phyloP scores from a whole-genome alignment of 2,329 filamentous ascomycete species.

The Arthrocladium fulminans region DNA sequence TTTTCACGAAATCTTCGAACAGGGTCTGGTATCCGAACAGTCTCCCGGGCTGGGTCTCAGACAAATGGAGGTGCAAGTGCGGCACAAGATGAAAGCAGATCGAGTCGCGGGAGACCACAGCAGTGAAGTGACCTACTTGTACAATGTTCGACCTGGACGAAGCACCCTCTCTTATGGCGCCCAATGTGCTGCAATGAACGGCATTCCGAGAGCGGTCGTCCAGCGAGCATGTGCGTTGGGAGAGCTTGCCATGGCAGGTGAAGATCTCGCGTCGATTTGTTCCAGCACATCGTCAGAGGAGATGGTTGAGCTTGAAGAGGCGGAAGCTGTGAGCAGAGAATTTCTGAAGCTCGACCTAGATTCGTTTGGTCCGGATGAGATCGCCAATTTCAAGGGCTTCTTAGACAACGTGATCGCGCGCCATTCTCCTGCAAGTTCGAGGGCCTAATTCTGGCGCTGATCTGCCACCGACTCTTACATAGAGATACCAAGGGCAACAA shows the following conservation, averaged over 20 bases:
- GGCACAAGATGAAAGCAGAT: neutral
- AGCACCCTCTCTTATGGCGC: conserved; percentile 78
- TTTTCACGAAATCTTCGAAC: conserved; percentile 51
- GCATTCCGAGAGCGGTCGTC: conserved; percentile 63
- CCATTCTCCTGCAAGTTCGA: neutral
- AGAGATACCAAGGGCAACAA: too few relatives aligned
- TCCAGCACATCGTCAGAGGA: conserved; percentile 58
- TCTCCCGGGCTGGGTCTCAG: conserved; percentile 43
- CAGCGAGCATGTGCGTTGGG: conserved; percentile 67
- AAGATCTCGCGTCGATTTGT: conserved; percentile 67
- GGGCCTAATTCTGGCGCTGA: neutral
- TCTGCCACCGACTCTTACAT: neutral
- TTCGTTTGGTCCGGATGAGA: neutral
- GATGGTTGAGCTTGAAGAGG: conserved; percentile 55
- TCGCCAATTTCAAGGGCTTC: neutral
- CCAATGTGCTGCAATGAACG: conserved; percentile 76
- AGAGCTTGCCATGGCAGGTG: conserved; percentile 57
- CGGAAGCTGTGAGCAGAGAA: conserved; percentile 32
- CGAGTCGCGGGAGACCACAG: conserved; percentile 24
- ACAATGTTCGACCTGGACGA: conserved; percentile 56
- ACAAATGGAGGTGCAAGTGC: conserved; percentile 47
- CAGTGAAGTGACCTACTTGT: conserved; percentile 57
- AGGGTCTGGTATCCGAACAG: conserved; percentile 40
- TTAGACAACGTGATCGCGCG: neutral
- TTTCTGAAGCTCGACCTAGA: conserved; percentile 17